Percentiles rank a stretch among this genome's conserved stretches.
Conservation (phyloP, 179 eudicot genomes). For the Beta macrorhiza region DNA sequence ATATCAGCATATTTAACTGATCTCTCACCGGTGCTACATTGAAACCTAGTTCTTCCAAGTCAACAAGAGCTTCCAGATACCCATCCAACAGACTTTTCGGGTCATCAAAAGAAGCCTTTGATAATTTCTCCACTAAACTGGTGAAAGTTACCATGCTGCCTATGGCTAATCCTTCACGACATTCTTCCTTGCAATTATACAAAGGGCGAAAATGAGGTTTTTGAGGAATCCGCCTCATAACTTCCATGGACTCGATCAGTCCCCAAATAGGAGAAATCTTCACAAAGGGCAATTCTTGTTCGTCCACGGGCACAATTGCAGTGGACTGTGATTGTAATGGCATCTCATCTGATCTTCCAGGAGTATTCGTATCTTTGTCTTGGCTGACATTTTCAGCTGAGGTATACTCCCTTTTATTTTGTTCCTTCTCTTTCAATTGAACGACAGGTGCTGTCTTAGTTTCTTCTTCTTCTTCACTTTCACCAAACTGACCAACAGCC, state of each 20-base stretch:
- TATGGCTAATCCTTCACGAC: slow-evolving; percentile 83
- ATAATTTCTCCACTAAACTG: slow-evolving; percentile 53
- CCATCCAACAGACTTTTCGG: slow-evolving; percentile 55
- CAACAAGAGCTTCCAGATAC: slow-evolving; percentile 58
- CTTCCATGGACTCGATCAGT: slow-evolving; percentile 66
- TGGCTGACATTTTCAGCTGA: slow-evolving; percentile 24
- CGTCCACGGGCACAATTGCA: slow-evolving; percentile 25
- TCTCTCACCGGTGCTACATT: slow-evolving; percentile 47
- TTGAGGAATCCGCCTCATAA: slow-evolving; percentile 61
- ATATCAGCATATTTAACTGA: slow-evolving; percentile 39
- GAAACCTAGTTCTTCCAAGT: slow-evolving; percentile 71
- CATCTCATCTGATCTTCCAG: slow-evolving; percentile 22
- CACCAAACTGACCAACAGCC: slow-evolving; percentile 30
- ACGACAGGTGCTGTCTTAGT: slow-evolving; percentile 12
- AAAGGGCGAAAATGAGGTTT: slow-evolving; percentile 78
- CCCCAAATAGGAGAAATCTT: slow-evolving; percentile 63
- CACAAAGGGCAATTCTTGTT: slow-evolving; percentile 47
- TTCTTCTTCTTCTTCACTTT: slow-evolving; percentile 23
- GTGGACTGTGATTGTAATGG: slow-evolving; percentile 21
- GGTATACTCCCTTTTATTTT: slow-evolving; percentile 18
- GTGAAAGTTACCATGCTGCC: slow-evolving; percentile 76
- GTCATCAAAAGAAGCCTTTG: slow-evolving; percentile 44
- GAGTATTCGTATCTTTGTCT: slow-evolving; percentile 26
- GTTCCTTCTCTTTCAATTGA: slow-evolving; percentile 27
- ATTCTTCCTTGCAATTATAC: slow-evolving; percentile 44